These are phyloP conservation scores for Chrysoporthe deuterocubensis DNA, from an alignment of 2,329 filamentous ascomycete genomes.

Conservation along the genomic window DNA sequence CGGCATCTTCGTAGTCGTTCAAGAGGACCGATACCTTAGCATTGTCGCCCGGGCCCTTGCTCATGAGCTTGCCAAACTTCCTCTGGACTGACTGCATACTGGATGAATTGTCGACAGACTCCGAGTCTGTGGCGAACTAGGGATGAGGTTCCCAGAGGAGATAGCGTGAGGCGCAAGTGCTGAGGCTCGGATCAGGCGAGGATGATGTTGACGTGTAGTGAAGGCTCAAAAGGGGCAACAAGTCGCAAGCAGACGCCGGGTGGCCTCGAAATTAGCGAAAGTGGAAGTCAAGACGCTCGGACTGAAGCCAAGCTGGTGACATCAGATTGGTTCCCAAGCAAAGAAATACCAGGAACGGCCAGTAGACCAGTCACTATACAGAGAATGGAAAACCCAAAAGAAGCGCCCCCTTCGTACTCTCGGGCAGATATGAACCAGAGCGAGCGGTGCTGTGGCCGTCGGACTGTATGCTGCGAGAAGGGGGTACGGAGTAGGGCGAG, in stretches of 20 bases:
- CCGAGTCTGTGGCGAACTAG: neutral
- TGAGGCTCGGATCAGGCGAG: neutral
- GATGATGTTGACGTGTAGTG: neutral
- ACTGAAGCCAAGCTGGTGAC: constrained; percentile 9
- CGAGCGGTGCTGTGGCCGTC: no score
- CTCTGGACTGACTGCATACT: constrained; percentile 75
- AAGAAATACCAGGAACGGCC: neutral
- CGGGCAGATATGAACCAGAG: neutral
- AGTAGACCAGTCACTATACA: neutral
- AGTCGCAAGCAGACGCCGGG: neutral
- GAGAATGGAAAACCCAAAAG: neutral
- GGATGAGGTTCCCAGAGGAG: neutral
- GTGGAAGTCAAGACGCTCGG: constrained; percentile 7
- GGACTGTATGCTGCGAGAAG: neutral
- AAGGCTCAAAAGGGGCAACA: constrained; percentile 5
- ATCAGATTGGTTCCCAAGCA: constrained; percentile 10
- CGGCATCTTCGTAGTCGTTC: constrained; percentile 80
- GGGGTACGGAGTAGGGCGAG: neutral
- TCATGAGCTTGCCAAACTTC: constrained; percentile 73
- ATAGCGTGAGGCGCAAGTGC: neutral
- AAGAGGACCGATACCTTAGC: constrained; percentile 75
- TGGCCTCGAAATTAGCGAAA: constrained; percentile 14
- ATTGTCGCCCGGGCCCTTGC: constrained; percentile 71
- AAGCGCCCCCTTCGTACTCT: neutral
- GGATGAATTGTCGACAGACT: constrained; percentile 14